Percentiles rank a stretch among this genome's conserved stretches.
Conservation (phyloP, 345 rosid genomes). For the Hibiscus syriacus region DNA sequence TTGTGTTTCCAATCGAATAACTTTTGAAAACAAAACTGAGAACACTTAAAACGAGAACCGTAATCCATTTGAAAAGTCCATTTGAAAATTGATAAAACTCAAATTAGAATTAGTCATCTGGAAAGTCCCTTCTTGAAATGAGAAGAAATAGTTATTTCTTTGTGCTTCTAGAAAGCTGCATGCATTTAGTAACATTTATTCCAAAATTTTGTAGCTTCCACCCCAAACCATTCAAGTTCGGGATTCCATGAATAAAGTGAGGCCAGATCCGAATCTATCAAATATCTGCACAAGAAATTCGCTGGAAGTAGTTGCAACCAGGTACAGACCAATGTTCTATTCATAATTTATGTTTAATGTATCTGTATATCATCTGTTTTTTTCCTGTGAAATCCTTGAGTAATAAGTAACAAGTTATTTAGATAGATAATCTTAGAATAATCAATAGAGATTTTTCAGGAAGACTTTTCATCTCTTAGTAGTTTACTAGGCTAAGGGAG, state of each 20-base stretch:
- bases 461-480: too few species aligned
- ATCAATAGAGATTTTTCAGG: too few species aligned
- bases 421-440: too few species aligned
- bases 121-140: too few species aligned
- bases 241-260: slow-evolving; percentile 58
- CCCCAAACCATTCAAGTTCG: too few species aligned
- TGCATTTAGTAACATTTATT: background rate
- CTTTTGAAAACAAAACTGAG: background rate
- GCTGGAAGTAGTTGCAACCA: slow-evolving; percentile 59
- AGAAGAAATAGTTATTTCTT: too few species aligned
- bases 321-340: slow-evolving; percentile 27
- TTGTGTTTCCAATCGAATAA: background rate
- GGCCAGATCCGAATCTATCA: slow-evolving; percentile 23
- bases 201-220: slow-evolving; percentile 12
- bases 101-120: too few species aligned
- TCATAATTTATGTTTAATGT: background rate
- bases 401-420: too few species aligned
- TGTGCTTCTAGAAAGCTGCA: background rate
- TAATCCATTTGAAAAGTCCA: too few species aligned
- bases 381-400: background rate
- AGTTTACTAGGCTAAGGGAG: too few species aligned
- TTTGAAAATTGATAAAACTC: too few species aligned
- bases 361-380: background rate
- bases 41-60: background rate
- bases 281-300: slow-evolving; percentile 28